phyloP scores from a whole-genome alignment of 2,329 filamentous ascomycete species.

The Aspergillus versicolor region DNA sequence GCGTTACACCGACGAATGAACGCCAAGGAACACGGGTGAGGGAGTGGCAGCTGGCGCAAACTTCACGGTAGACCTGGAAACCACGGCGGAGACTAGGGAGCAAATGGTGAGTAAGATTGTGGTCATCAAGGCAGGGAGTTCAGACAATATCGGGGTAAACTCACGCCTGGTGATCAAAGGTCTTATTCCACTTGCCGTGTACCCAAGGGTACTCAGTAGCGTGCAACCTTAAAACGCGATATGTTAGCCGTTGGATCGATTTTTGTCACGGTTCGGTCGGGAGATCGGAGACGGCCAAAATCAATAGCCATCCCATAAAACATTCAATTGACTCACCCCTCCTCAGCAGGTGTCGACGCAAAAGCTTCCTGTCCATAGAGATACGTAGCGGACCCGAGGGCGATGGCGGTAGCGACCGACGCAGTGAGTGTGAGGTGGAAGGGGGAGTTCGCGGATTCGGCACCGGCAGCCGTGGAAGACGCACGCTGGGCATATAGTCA shows the following conservation, averaged over 20 bases:
- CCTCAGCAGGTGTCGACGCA: conserved; percentile 90
- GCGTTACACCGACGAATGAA: conserved; percentile 79
- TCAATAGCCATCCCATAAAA: conserved; percentile 16
- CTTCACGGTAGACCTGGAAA: conserved; percentile 99
- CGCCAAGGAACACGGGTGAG: conserved; percentile 93
- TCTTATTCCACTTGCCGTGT: conserved; percentile 87
- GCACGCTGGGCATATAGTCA: conserved; percentile 52
- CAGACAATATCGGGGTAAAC: conserved; percentile 37
- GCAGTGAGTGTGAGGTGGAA: conserved; percentile 84
- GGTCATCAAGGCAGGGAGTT: conserved; percentile 12
- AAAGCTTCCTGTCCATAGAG: conserved; percentile 85
- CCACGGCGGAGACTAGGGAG: conserved; percentile 81
- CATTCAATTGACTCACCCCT: conserved; percentile 73
- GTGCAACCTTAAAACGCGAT: conserved; percentile 68
- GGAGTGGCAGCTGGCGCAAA: conserved; percentile 97
- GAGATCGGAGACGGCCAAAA: conserved; percentile 15
- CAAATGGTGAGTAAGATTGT: conserved; percentile 24
- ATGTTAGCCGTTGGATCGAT: conserved; percentile 25
- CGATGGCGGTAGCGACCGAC: conserved; percentile 79
- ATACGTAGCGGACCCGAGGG: conserved; percentile 86
- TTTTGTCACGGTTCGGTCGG: conserved; percentile 28
- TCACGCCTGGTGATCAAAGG: conserved; percentile 96
- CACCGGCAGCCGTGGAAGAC: conserved; percentile 68
- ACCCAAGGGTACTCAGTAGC: conserved; percentile 93
- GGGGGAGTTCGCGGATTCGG: conserved; percentile 70